phyloP scores from a whole-genome alignment of 768 basidiomycete genomes.

The Lyophyllum semitale region DNA sequence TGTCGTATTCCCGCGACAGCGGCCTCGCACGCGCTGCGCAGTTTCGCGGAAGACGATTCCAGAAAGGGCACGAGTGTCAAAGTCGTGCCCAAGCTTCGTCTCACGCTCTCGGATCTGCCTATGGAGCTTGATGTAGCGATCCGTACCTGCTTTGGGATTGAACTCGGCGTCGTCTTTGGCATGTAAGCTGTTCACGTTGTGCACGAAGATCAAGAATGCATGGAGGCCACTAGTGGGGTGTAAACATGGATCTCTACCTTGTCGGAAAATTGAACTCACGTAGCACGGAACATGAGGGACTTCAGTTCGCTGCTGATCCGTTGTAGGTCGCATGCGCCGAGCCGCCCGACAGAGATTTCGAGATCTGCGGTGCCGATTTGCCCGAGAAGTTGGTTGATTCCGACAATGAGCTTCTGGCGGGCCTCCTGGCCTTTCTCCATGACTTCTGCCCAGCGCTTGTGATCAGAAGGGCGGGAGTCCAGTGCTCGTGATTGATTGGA shows the following conservation, averaged over 20 bases:
- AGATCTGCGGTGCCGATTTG: conserved; percentile 42
- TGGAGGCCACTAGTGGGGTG: conserved; percentile 31
- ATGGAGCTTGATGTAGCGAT: conserved; percentile 32
- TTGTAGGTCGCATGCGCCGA: conserved; percentile 43
- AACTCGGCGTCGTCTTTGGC: conserved; percentile 15
- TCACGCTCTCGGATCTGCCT: conserved; percentile 33
- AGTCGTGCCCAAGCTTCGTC: conserved; percentile 40
- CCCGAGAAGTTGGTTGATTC: conserved; percentile 30
- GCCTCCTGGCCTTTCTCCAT: conserved; percentile 24
- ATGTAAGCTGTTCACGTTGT: conserved; percentile 28
- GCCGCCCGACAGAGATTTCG: conserved; percentile 42
- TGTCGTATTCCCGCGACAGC: conserved; percentile 21
- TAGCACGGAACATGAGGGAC: conserved; percentile 36
- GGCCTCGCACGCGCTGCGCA: conserved; percentile 34
- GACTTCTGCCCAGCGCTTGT: conserved; percentile 30
- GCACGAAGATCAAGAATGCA: conserved; percentile 40
- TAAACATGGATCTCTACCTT: background rate
- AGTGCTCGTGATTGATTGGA: conserved; percentile 35
- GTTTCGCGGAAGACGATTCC: conserved; percentile 31
- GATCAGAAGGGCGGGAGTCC: conserved; percentile 33
- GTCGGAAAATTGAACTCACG: conserved; percentile 24
- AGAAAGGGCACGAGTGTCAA: conserved; percentile 46
- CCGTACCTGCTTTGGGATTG: conserved; percentile 10
- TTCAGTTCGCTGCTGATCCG: conserved; percentile 39
- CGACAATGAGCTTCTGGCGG: conserved; percentile 29